A percentile compares a stretch with the other conserved stretches of the same genome.
Evolutionary conservation across 2,329 filamentous ascomycete genomes (phyloP).

Genomic region (Neofusicoccum ribis): DNA sequence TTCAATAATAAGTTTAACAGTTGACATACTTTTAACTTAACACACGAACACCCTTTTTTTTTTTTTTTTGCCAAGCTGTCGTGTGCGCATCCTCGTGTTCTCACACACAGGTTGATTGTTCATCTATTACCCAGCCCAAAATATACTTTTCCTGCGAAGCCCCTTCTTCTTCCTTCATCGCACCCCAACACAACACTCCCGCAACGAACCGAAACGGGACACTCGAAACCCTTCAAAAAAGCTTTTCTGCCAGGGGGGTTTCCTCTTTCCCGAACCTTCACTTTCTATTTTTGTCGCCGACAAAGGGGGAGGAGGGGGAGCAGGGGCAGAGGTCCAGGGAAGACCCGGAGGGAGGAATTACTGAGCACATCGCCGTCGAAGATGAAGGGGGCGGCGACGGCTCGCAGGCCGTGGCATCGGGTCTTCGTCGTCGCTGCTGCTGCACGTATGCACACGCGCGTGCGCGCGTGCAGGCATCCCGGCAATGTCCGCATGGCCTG

Average conservation of each 20-base stretch:
- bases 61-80: not conserved
- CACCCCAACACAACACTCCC: no score
- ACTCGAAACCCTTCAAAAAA: not conserved
- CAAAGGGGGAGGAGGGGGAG: not conserved
- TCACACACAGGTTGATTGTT: not conserved
- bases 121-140: no score
- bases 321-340: not conserved
- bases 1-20: not conserved
- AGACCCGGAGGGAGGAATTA: no score
- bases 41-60: not conserved
- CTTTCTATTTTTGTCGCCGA: not conserved
- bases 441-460: no score
- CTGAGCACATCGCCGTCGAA: no score
- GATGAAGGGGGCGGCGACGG: no score
- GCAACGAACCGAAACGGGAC: no score
- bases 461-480: no score
- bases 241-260: no score
- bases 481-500: no score
- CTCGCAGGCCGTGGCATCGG: no score
- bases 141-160: not conserved
- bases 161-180: not conserved
- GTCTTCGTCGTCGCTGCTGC: no score
- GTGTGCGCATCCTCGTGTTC: not conserved
- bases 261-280: not conserved
- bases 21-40: not conserved